Conservation (phyloP, 441 rosid genomes). For the Gossypium lobatum region DNA sequence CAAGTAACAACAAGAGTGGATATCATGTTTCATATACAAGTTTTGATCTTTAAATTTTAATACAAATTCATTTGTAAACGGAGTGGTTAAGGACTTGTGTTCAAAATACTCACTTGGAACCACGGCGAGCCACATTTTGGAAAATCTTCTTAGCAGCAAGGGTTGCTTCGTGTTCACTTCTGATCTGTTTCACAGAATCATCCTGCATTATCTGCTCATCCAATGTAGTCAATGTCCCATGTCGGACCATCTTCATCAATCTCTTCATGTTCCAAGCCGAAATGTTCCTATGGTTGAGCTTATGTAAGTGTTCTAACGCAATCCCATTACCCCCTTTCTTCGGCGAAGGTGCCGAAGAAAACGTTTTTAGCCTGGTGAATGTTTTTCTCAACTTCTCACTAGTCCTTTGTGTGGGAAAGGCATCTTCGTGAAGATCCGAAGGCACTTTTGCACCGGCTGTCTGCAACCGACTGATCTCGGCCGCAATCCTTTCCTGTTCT, state of each 20-base stretch:
- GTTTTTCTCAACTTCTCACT: slow-evolving; percentile 20
- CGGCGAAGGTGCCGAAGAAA: slow-evolving; percentile 31
- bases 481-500: slow-evolving; percentile 36
- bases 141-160: slow-evolving; percentile 78
- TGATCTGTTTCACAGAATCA: slow-evolving; percentile 48
- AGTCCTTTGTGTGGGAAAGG: slow-evolving; percentile 32
- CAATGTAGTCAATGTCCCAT: slow-evolving; percentile 39
- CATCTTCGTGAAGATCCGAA: slow-evolving; percentile 43
- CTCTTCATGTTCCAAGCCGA: slow-evolving; percentile 69
- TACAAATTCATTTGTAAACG: background rate
- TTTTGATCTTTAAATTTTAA: background rate
- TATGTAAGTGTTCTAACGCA: slow-evolving; percentile 42
- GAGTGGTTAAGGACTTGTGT: too few species aligned
- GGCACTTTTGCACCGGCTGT: slow-evolving; percentile 57
- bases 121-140: slow-evolving; percentile 49
- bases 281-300: slow-evolving; percentile 41
- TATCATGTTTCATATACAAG: background rate
- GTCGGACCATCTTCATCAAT: slow-evolving; percentile 43
- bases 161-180: slow-evolving; percentile 76
- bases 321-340: slow-evolving; percentile 37
- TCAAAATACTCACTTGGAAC: slow-evolving; percentile 42
- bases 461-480: slow-evolving; percentile 46
- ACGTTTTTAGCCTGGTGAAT: slow-evolving; percentile 24
- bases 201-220: slow-evolving; percentile 63
- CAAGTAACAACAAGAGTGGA: background rate